Percentiles rank a stretch among this genome's conserved stretches.
phyloP scores from a whole-genome alignment of 305 asterid genomes.

The Striga hermonthica region DNA sequence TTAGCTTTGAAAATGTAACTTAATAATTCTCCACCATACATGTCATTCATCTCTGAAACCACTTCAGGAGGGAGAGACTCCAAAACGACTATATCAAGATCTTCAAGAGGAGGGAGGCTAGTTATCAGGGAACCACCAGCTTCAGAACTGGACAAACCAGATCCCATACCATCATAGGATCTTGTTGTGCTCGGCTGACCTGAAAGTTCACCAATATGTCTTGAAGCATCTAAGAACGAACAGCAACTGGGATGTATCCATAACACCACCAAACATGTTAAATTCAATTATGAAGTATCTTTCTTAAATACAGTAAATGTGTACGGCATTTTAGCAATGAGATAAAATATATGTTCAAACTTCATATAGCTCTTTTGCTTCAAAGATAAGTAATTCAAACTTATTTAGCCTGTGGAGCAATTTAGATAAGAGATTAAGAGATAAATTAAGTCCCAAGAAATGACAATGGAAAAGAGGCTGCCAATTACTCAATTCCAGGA shows the following conservation, averaged over 20 bases:
- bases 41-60: constrained; percentile 71
- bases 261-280: constrained; percentile 13
- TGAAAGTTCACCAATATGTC: constrained; percentile 29
- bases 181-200: constrained; percentile 33
- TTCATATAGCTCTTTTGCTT: no score
- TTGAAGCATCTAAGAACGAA: constrained; percentile 38
- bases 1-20: constrained; percentile 55
- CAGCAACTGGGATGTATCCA: constrained; percentile 21
- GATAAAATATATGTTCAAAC: no score
- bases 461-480: no score
- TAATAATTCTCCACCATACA: constrained; percentile 75
- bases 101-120: constrained; percentile 74
- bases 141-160: constrained; percentile 48
- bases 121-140: constrained; percentile 37
- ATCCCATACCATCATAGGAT: constrained; percentile 37
- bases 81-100: constrained; percentile 76
- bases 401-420: no score
- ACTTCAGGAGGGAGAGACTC: constrained; percentile 88
- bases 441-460: no score
- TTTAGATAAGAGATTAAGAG: no score
- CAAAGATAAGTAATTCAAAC: no score
- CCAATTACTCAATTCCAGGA: no score
- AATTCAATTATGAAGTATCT: neutral
- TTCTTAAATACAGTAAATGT: neutral
- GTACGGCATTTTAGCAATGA: no score